Percentiles rank a stretch among this genome's conserved stretches.
Evolutionary conservation across 805 yeast genomes (phyloP).

Genomic region (Myxozyma vanderwaltii): DNA sequence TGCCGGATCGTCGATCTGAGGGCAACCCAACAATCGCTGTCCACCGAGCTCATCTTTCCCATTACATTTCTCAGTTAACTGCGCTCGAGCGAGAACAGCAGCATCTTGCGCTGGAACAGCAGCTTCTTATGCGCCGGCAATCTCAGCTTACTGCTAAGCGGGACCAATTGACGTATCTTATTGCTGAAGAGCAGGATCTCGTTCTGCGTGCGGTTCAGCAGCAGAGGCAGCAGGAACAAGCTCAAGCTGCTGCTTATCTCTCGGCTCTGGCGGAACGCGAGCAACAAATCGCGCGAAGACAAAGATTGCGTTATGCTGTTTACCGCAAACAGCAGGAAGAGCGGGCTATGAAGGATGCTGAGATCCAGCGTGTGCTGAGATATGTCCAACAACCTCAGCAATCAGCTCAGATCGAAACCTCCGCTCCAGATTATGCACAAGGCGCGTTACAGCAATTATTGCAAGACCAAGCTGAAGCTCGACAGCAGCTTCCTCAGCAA

Average conservation of each 20-base stretch:
- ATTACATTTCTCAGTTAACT: conserved; percentile 34
- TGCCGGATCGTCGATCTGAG: conserved; percentile 5
- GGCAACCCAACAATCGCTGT: conserved; percentile 16
- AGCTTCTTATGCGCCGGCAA: conserved; percentile 27
- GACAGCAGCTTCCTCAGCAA: background rate
- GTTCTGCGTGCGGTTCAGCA: conserved; percentile 34
- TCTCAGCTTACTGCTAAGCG: conserved; percentile 33
- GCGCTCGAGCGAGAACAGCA: conserved; percentile 37
- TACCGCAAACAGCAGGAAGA: conserved; percentile 33
- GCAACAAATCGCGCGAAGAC: conserved; percentile 28
- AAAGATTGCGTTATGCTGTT: conserved; percentile 28
- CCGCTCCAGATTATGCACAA: background rate
- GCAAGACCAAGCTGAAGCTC: background rate
- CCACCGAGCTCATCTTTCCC: conserved; percentile 34
- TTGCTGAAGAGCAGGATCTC: conserved; percentile 37
- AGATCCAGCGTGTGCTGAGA: conserved; percentile 17
- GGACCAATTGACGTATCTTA: conserved; percentile 34
- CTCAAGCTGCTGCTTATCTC: conserved; percentile 19
- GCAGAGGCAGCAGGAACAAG: conserved; percentile 26
- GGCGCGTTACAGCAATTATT: background rate
- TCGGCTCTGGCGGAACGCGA: conserved; percentile 29
- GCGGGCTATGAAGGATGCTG: conserved; percentile 25
- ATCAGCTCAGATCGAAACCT: background rate
- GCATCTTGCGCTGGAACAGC: conserved; percentile 31
- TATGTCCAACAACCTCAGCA: conserved; percentile 12